A percentile compares a stretch with the other conserved stretches of the same genome.
Conservation (phyloP, 129 eudicot species). For the Centella asiatica region DNA sequence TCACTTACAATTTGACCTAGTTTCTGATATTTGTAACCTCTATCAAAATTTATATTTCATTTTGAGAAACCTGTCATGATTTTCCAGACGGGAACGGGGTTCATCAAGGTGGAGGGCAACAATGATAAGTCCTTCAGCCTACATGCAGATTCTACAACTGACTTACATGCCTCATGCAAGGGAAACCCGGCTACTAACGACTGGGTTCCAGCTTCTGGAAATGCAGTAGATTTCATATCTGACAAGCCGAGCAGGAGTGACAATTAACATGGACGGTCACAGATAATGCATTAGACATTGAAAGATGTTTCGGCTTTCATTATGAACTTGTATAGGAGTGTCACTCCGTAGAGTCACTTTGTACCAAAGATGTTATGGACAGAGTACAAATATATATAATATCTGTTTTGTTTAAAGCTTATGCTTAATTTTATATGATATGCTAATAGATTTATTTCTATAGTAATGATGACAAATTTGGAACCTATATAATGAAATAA, state of each 20-base stretch:
- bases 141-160: constrained; percentile 34
- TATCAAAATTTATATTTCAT: too few relatives aligned
- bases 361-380: too few relatives aligned
- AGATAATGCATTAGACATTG: not conserved
- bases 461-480: too few relatives aligned
- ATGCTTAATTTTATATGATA: too few relatives aligned
- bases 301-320: not conserved
- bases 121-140: constrained; percentile 34
- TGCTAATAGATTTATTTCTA: too few relatives aligned
- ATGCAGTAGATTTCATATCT: constrained; percentile 36
- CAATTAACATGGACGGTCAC: constrained; percentile 22
- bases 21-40: too few relatives aligned
- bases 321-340: too few relatives aligned
- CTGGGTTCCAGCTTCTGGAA: constrained; percentile 64
- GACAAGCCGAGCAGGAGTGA: constrained; percentile 70
- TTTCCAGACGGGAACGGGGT: constrained; percentile 93
- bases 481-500: too few relatives aligned
- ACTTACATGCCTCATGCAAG: constrained; percentile 44
- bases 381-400: too few relatives aligned
- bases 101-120: constrained; percentile 57
- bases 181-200: constrained; percentile 99
- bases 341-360: too few relatives aligned
- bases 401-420: too few relatives aligned
- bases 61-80: too few relatives aligned
- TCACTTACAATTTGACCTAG: not conserved